These are phyloP conservation scores for Lactifluus echinatus DNA, from an alignment of 768 basidiomycete genomes.

Conservation along the genomic window DNA sequence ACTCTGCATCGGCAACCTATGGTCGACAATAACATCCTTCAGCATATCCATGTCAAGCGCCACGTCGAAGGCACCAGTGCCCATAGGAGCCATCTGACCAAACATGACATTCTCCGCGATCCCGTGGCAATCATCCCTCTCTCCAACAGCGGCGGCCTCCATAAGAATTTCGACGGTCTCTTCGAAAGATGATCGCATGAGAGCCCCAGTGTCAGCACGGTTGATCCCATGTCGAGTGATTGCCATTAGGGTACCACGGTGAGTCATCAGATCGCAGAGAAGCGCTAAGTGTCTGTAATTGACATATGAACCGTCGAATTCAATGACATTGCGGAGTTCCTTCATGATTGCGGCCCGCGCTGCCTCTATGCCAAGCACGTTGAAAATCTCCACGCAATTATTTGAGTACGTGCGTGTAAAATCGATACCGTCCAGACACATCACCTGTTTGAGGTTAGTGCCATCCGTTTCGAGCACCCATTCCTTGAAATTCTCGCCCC, in stretches of 20 bases:
- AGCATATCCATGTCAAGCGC: constrained; percentile 96
- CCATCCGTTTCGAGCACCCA: constrained; percentile 99
- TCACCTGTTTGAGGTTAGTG: constrained; percentile 89
- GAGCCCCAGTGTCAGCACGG: constrained; percentile 94
- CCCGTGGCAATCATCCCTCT: constrained; percentile 96
- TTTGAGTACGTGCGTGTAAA: constrained; percentile 91
- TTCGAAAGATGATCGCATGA: constrained; percentile 99
- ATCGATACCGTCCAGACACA: constrained; percentile 94
- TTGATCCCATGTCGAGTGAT: constrained; percentile 99
- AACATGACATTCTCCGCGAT: constrained; percentile 99
- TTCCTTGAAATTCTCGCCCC: constrained; percentile 56
- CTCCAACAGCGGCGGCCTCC: constrained; percentile 97
- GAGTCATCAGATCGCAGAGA: constrained; percentile 98
- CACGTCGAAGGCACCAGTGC: constrained; percentile 93
- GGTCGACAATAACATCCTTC: constrained; percentile 96
- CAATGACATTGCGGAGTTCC: constrained; percentile 92
- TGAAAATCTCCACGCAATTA: constrained; percentile 91
- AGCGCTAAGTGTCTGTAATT: constrained; percentile 96
- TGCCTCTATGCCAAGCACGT: constrained; percentile 94
- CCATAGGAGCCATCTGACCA: constrained; percentile 99
- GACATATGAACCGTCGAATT: constrained; percentile 99
- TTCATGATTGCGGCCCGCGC: constrained; percentile 90
- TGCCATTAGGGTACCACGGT: constrained; percentile 89
- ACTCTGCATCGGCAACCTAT: constrained; percentile 78
- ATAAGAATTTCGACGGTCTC: constrained; percentile 99